Evolutionary conservation across 1,284 basidiomycete species (phyloP), one percentile per base, ranked within the genome.

Genomic region (Cutaneotrichosporon sp.): DNA sequence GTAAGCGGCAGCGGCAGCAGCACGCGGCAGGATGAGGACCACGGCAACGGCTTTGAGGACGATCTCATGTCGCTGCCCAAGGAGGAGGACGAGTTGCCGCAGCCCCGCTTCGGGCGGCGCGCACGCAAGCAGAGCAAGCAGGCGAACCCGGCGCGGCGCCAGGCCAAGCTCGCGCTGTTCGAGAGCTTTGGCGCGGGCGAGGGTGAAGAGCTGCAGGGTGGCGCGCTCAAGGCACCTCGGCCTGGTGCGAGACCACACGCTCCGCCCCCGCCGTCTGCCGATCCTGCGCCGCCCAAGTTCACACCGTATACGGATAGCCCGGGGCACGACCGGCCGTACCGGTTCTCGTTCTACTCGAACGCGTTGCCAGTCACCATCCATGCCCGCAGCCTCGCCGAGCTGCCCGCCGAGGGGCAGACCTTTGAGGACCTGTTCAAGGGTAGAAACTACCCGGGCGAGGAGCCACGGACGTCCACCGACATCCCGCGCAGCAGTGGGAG

Each of bases 281-380:
- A 31, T 16, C 52, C 66, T 13, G 59, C 54, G 34, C 51, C 51
- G 22, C 27, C 25, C 25, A 38, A 38, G 51, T 75, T 76, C 63
- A 60, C 67, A 25, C 64, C 74, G 4, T 74, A 75, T 67, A 65
- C 69, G 31, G 70, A 72, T 59, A 58, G 67, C 9, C 83, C 67
- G 78, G 89, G 89, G 0, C 89, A 94, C 73, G 92, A 94, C 71
- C 83, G 91, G 73, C 95, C 95, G 8, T 99, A 98, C 75, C 86
- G 97, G 34, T 99, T 99, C 81, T 98, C 95, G 0, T 99, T 99
- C 82, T 99, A 99, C 80, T 97, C 93, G 18, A 99, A 98, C 73
- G 85, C 90, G 1, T 83, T 97, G 52, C 88, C 90, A 2, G 89
- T 92, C 0, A 97, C 95, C 1, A 97, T 99, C 54, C 97, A 99